Conservation (phyloP, 2,329 filamentous ascomycete species). For the Chrysosporium keratinophilum region DNA sequence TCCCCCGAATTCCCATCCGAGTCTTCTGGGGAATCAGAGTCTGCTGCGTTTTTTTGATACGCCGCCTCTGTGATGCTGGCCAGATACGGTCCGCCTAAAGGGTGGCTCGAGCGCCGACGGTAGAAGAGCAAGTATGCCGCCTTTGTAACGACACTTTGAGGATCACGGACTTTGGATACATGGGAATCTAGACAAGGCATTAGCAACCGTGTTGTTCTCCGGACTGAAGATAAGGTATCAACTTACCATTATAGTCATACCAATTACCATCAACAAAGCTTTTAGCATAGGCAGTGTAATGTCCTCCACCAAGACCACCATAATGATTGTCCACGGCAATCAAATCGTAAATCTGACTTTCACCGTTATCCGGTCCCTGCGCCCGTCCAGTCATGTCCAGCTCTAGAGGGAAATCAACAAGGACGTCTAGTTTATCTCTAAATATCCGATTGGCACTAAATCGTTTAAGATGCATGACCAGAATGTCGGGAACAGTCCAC, state of each 20-base stretch:
- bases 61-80: constrained; percentile 58
- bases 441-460: constrained; percentile 78
- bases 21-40: constrained; percentile 35
- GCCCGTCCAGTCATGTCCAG: constrained; percentile 74
- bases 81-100: constrained; percentile 70
- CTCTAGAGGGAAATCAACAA: constrained; percentile 83
- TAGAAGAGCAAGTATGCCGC: constrained; percentile 94
- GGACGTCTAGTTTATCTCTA: constrained; percentile 80
- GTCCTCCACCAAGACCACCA: constrained; percentile 82
- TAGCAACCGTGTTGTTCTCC: constrained; percentile 26
- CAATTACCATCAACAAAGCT: constrained; percentile 82
- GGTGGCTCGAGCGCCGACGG: constrained; percentile 64
- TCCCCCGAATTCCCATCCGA: constrained; percentile 57
- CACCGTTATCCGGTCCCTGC: constrained; percentile 67
- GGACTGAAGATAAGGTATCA: neutral
- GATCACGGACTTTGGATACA: constrained; percentile 52
- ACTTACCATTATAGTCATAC: constrained; percentile 93
- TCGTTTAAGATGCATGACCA: constrained; percentile 89
- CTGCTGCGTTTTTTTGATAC: constrained; percentile 43
- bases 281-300: constrained; percentile 90
- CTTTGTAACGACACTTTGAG: constrained; percentile 55
- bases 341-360: constrained; percentile 78
- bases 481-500: constrained; percentile 91
- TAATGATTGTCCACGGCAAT: constrained; percentile 96
- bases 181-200: constrained; percentile 55